Conservation (phyloP, 139 green algal species). For the Pleodorina starrii region DNA sequence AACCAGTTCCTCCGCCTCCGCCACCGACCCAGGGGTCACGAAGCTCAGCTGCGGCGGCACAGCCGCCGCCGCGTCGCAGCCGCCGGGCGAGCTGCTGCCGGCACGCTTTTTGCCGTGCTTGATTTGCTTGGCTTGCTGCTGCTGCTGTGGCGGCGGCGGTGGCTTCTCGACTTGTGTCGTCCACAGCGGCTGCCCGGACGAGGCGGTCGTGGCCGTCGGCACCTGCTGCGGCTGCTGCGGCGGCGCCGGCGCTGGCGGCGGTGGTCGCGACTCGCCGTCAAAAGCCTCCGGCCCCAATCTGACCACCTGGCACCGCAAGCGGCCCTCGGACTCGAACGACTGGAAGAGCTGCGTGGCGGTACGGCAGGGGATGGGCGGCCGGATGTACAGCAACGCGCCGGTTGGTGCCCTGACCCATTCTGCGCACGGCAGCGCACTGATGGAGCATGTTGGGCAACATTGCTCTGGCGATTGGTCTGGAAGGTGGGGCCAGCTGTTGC, state of each 20-base stretch:
- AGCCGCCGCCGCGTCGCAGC: not conserved
- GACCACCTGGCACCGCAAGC: not conserved
- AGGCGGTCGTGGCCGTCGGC: not conserved
- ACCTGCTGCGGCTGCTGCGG: not conserved
- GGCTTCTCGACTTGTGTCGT: too few relatives aligned
- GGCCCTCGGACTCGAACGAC: constrained; percentile 2
- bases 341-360: constrained; percentile 3
- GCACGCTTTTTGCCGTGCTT: constrained; percentile 15
- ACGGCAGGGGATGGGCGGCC: not conserved
- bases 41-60: not conserved
- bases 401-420: too few relatives aligned
- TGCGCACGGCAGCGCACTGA: too few relatives aligned
- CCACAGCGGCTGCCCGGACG: not conserved
- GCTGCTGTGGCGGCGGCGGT: not conserved
- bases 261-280: not conserved
- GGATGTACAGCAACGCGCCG: too few relatives aligned
- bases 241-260: not conserved
- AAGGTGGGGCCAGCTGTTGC: too few relatives aligned
- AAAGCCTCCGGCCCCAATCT: not conserved
- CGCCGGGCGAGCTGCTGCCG: not conserved
- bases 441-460: too few relatives aligned
- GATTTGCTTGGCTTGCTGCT: not conserved
- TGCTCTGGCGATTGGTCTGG: too few relatives aligned
- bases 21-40: constrained; percentile 15
- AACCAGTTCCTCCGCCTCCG: constrained; percentile 20